Conservation (phyloP, 2,329 filamentous ascomycete species). For the Sordariomycetes sp. region DNA sequence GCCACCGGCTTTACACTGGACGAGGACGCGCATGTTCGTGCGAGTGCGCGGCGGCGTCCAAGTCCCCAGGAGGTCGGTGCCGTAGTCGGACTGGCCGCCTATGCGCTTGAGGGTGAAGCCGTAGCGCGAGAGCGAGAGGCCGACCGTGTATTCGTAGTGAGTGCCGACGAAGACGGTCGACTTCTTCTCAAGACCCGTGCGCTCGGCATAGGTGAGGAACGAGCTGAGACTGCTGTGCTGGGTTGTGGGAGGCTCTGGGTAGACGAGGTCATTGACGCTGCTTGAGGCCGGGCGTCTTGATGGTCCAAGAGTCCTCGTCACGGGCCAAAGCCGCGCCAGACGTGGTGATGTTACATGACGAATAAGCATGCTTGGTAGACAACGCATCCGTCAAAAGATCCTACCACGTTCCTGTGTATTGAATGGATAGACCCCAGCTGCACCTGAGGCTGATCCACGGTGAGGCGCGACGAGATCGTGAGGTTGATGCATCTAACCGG, state of each 20-base stretch:
- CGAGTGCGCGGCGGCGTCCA: constrained; percentile 47
- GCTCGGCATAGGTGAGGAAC: constrained; percentile 56
- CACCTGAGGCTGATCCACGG: too few relatives aligned
- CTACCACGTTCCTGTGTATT: too few relatives aligned
- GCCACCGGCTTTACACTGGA: constrained; percentile 62
- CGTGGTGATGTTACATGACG: too few relatives aligned
- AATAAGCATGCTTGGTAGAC: too few relatives aligned
- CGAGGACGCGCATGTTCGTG: constrained; percentile 33
- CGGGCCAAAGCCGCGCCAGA: too few relatives aligned
- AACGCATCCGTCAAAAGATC: too few relatives aligned
- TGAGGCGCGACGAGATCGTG: too few relatives aligned
- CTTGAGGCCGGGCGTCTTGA: too few relatives aligned
- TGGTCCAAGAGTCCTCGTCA: too few relatives aligned
- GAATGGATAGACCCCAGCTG: too few relatives aligned
- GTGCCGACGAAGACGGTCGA: constrained; percentile 63
- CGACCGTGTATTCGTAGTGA: constrained; percentile 66
- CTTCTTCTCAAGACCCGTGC: constrained; percentile 40
- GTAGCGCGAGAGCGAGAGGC: constrained; percentile 43
- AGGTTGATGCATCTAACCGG: too few relatives aligned
- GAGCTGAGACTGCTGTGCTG: constrained; percentile 55
- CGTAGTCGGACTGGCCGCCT: constrained; percentile 58
- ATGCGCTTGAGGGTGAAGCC: constrained; percentile 58
- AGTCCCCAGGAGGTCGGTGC: constrained; percentile 65
- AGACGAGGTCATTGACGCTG: too few relatives aligned
- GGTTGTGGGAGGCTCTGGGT: constrained; percentile 33